These are phyloP conservation scores for Purpureocillium takamizusanense DNA, from an alignment of 2,329 filamentous ascomycete genomes.

Conservation along the genomic window DNA sequence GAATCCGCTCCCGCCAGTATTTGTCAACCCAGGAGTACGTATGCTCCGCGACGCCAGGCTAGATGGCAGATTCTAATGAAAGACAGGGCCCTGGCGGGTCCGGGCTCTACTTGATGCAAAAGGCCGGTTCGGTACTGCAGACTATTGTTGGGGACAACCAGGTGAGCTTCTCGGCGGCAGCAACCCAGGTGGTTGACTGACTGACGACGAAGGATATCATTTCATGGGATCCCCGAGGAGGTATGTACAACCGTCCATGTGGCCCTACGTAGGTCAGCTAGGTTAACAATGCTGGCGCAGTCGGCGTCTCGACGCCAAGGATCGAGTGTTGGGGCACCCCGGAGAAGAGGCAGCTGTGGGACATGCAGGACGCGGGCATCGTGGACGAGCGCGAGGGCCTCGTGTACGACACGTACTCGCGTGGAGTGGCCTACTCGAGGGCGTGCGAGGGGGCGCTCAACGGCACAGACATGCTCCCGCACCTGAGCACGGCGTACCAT, in stretches of 20 bases:
- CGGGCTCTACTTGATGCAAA: constrained; percentile 25
- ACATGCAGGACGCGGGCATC: constrained; percentile 31
- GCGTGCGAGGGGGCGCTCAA: constrained; percentile 31
- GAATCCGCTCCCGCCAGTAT: constrained; percentile 18
- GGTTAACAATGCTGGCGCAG: constrained; percentile 10
- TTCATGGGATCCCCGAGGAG: constrained; percentile 40
- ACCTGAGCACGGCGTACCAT: constrained; percentile 34
- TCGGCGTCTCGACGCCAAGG: constrained; percentile 39
- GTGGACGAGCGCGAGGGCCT: constrained; percentile 37
- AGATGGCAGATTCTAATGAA: neutral
- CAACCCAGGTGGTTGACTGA: neutral
- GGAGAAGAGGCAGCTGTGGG: constrained; percentile 33
- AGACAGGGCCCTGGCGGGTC: constrained; percentile 40
- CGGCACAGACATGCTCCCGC: constrained; percentile 24
- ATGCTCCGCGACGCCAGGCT: neutral
- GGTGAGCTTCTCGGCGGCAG: constrained; percentile 14
- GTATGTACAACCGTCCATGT: too few relatives aligned
- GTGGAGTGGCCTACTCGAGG: constrained; percentile 30
- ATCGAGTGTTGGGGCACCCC: constrained; percentile 40
- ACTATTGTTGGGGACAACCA: constrained; percentile 37
- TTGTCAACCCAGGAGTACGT: constrained; percentile 25
- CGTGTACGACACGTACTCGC: constrained; percentile 33
- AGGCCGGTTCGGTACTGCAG: constrained; percentile 25
- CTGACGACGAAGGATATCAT: constrained; percentile 30
- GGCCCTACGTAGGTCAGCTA: too few relatives aligned